Base-by-base conservation (phyloP, 2,329 filamentous ascomycete species). In the Penicillium sp. region DNA sequence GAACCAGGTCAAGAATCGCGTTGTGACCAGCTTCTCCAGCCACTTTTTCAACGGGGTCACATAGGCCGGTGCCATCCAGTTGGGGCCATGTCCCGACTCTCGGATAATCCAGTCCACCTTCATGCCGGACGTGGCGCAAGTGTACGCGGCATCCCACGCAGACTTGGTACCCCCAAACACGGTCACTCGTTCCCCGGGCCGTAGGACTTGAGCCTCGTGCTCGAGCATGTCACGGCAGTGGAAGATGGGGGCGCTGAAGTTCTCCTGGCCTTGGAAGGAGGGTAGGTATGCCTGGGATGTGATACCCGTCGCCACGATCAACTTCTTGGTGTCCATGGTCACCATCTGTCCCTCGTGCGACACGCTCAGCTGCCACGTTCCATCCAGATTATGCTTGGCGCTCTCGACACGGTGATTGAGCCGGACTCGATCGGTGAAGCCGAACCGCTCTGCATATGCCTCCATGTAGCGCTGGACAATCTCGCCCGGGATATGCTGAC, bases 1-100 rank as follows among this genome's bases (percentile, higher is more conserved):
- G 62, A 90, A 80, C 80, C 83, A 88, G 2, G 80, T 84, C 37
- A 89, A 65, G 48, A 85, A 73, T 0, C 86, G 79, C 0, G 78
- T 83, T 20, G 77, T 76, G 3, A 83, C 74, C 4, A 88, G 72
- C 52, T 83, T 79, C 62, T 88, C 84, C 0, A 87, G 66, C 74
- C 78, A 80, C 42, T 74, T 75, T 59, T 82, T 82, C n/a, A 85
- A 57, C 0, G 82, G 81, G 1, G 83, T 85, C 11, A 86, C 80
- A 39, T 79, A 80, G 1, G 54, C 46, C 3, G 63, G 63, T 5
- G 59, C 54, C 63, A 70, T 64, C 65, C 66, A 69, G 31, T 43
- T 44, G 1, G 67, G 67, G 2, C 67, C 67, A 48, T 68, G 66
- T n/a, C 67, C 67, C 8, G 63, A 64, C 18, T 63, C 57, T 13